Conservation (phyloP, 805 yeast species). For the Starmerella powellii region DNA sequence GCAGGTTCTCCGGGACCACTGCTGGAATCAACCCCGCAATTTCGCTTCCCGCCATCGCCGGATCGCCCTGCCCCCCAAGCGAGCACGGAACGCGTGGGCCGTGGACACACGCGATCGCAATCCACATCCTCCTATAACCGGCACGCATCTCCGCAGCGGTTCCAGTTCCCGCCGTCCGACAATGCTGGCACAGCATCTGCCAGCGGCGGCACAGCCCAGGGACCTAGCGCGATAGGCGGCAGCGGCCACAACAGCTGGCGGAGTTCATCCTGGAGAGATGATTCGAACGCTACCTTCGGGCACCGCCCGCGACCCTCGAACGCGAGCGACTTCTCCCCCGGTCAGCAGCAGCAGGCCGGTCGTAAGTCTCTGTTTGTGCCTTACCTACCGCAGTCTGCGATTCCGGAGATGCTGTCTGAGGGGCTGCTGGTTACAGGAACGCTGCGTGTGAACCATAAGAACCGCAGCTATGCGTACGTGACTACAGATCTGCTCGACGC, state of each 20-base stretch:
- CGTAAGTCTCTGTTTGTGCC: constrained; percentile 79
- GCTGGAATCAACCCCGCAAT: constrained; percentile 27
- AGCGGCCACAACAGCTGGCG: neutral
- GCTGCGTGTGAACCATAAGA: constrained; percentile 86
- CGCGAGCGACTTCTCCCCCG: constrained; percentile 14
- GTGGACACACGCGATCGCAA: constrained; percentile 17
- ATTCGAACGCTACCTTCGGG: neutral
- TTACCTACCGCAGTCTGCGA: constrained; percentile 81
- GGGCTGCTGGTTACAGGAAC: constrained; percentile 89
- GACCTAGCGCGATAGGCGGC: neutral
- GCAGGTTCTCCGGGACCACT: neutral
- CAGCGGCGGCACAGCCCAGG: neutral
- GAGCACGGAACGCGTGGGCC: neutral
- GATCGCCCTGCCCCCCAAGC: constrained; percentile 2
- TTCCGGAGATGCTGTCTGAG: constrained; percentile 78
- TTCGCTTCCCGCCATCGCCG: constrained; percentile 45
- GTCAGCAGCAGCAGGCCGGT: constrained; percentile 1
- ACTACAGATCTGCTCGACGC: constrained; percentile 91
- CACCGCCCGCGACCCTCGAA: constrained; percentile 17
- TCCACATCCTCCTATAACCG: constrained; percentile 22
- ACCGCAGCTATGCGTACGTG: constrained; percentile 96
- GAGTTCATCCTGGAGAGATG: neutral
- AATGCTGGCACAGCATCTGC: no score
- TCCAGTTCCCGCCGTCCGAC: constrained; percentile 18
- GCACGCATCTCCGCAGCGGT: constrained; percentile 21